A percentile compares a stretch with the other conserved stretches of the same genome.
phyloP scores from a whole-genome alignment of 2,329 filamentous ascomycete genomes.

The Fusarium falciforme region DNA sequence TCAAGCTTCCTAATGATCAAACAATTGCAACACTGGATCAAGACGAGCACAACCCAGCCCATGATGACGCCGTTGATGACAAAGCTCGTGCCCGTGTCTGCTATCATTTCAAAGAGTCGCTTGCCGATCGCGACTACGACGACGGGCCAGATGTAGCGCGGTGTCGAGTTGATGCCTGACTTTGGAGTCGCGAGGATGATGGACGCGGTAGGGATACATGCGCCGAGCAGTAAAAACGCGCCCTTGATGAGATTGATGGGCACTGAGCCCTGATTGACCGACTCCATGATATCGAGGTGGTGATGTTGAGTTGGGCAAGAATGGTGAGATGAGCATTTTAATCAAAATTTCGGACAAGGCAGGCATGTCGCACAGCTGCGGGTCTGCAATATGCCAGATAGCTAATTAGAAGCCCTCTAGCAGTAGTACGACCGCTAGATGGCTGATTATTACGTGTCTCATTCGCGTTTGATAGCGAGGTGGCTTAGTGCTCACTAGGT shows the following conservation, averaged over 20 bases:
- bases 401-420: not conserved
- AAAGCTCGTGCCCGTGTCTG: slow-evolving; percentile 2
- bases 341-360: not conserved
- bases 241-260: not conserved
- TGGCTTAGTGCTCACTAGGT: not conserved
- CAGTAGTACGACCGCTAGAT: not conserved
- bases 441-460: not conserved
- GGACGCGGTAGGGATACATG: not conserved
- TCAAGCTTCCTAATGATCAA: not conserved
- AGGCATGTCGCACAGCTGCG: not conserved
- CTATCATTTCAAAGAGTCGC: not conserved
- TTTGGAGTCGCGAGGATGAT: slow-evolving; percentile 4
- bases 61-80: slow-evolving; percentile 7
- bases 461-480: not conserved
- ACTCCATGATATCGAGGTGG: not conserved
- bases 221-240: not conserved
- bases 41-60: not conserved
- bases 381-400: not conserved
- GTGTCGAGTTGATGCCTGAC: not conserved
- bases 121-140: not conserved
- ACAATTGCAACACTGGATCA: not conserved
- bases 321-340: not conserved
- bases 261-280: not conserved
- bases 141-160: not conserved
- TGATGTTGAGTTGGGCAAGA: not conserved